Base-by-base conservation (phyloP, 768 basidiomycete genomes). In the Leucocoprinus leucothites region DNA sequence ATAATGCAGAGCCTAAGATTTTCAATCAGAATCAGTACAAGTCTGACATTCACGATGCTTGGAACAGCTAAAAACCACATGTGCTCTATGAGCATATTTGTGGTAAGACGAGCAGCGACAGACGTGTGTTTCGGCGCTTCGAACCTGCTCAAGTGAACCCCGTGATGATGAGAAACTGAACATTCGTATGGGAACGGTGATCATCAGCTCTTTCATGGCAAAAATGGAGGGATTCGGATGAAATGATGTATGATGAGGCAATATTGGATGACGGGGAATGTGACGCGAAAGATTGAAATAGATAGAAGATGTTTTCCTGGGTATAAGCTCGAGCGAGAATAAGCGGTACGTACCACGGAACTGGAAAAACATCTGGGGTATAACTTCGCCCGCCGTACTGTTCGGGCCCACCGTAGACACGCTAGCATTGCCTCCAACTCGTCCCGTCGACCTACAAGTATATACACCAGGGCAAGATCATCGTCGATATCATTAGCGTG, bases 321-420 rank as follows among this genome's bases (percentile, higher is more conserved):
- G 22, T 9, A 22, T n/a, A n/a, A 31, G 43, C 8, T 21, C 1
- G n/a, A 38, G 52, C 11, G 19, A 38, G 21, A 47, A 46, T 50
- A 48, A 5, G 11, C 5, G 36, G 21, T 26, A 58, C 68, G 51
- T 59, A 82, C 83, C 83, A 70, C 71, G 72, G 67, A 84, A 82
- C 28, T 68, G 71, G 52, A 85, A 63, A 61, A 84, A 85, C 69
- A 84, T 70, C 56, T 85, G 84, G 1, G 82, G 83, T 55, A 82
- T 65, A 36, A 81, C 71, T 53, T 75, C 65, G 19, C 65, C 72
- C 14, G 74, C 67, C 38, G 65, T 67, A 36, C 72, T 62, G 60
- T 71, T 69, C 4, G 80, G 77, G 1, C 82, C 82, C 42, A 65
- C 57, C 18, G 80, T 78, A 35, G 73, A 69, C 22, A 74, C 66